These are phyloP conservation scores for Daldinia caldariorum DNA, from an alignment of 495 filamentous ascomycete genomes.

Conservation along the genomic window DNA sequence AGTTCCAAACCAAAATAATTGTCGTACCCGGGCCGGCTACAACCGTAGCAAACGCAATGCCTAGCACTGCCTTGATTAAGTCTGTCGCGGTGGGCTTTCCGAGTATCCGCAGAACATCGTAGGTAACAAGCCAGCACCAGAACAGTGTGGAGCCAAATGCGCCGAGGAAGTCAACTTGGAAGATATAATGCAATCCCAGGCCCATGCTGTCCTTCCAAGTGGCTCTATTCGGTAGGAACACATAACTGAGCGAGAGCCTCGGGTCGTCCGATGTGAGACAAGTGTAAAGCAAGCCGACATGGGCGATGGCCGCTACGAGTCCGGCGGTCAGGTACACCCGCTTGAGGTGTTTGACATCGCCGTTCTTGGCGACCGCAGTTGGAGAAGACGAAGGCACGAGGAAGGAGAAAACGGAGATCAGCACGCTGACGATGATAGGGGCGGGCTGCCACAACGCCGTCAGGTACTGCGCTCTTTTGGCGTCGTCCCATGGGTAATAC, in stretches of 20 bases:
- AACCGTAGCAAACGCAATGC: constrained; percentile 30
- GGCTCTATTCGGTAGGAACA: constrained; percentile 39
- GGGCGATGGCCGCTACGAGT: constrained; percentile 28
- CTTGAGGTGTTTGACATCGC: constrained; percentile 44
- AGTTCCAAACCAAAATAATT: constrained; percentile 46
- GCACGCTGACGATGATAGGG: constrained; percentile 45
- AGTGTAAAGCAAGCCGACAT: constrained; percentile 30
- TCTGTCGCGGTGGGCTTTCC: constrained; percentile 10
- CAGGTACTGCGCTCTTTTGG: constrained; percentile 44
- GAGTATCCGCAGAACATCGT: constrained; percentile 41
- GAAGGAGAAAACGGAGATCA: constrained; percentile 38
- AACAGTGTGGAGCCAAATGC: constrained; percentile 39
- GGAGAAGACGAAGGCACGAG: not conserved
- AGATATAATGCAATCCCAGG: constrained; percentile 45
- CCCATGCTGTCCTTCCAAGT: constrained; percentile 34
- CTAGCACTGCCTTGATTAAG: constrained; percentile 28
- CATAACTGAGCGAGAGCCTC: constrained; percentile 37
- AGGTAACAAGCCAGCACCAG: constrained; percentile 41
- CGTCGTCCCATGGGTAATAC: constrained; percentile 44
- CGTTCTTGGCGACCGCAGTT: constrained; percentile 5
- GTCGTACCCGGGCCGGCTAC: constrained; percentile 47
- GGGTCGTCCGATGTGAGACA: constrained; percentile 37
- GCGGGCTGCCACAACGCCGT: constrained; percentile 53
- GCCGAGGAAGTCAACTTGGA: constrained; percentile 45
- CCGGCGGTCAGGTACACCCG: constrained; percentile 37